Base-by-base conservation (phyloP, 257 asterid species). In the Haberlea rhodopensis region DNA sequence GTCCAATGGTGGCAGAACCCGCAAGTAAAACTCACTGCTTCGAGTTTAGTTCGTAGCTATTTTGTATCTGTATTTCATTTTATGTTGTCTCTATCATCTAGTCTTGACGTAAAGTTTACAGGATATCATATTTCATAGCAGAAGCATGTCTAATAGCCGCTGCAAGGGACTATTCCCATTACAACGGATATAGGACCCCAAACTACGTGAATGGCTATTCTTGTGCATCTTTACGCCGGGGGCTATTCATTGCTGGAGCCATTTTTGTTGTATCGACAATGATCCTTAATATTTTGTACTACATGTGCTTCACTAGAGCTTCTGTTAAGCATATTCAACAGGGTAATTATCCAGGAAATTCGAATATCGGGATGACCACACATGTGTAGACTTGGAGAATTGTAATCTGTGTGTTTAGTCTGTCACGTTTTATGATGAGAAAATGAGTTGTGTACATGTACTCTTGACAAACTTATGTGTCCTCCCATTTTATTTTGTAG, bases 281-380 rank as follows among this genome's bases (percentile, higher is more conserved):
- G 82, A 60, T 77, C 25, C 76, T 80, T 45, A 77, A 80, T 53
- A 60, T 77, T 18, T 80, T 77, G 66, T 77, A 68, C 67, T 80
- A 77, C 78, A 69, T 77, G 70, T 80, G 75, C 78, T 77, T 80
- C 78, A 74, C 80, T 11, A 80, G 66, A 72, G 85, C 82, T 22
- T 67, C 74, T 21, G 54, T 27, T 61, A 77, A 80, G 28, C 74
- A 79, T 10, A 71, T 80, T 34, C 76, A n/a, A 1, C 76, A 73
- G 62, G 5, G 74, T 63, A 71, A 60, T 52, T 79, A 72, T 51
- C 43, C 71, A 16, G 57, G 61, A 10, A 34, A 34, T 65, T 73
- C 82, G 11, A 70, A 21, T 57, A 71, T 80, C 23, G 82, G 78
- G 37, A 77, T 80, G 82, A 22, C 80, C 25, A 72, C 80, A 23